A percentile compares a stretch with the other conserved stretches of the same genome.
These are phyloP conservation scores for Trichoderma oligosporum DNA, from an alignment of 2,329 filamentous ascomycete species.

Conservation along the genomic window DNA sequence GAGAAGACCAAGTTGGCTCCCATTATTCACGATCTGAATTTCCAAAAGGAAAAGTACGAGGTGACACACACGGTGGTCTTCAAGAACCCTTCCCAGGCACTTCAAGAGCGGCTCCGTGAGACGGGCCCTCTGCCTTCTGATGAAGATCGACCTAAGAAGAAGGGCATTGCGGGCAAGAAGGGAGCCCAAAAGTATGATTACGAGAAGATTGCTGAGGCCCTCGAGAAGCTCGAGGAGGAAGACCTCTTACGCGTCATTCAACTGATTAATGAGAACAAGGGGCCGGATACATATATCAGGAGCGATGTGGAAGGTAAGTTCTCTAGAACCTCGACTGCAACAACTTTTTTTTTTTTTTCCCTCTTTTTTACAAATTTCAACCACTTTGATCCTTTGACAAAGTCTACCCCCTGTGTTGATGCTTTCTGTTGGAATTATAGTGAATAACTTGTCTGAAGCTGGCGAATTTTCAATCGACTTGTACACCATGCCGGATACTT, in stretches of 20 bases:
- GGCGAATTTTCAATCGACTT: slow-evolving; percentile 98
- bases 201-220: slow-evolving; percentile 91
- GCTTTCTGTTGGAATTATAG: slow-evolving; percentile 32
- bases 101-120: slow-evolving; percentile 74
- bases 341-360: background rate
- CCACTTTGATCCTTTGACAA: slow-evolving; percentile 20
- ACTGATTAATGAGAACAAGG: slow-evolving; percentile 97
- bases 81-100: slow-evolving; percentile 86
- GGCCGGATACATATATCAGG: slow-evolving; percentile 88
- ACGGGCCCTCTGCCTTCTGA: slow-evolving; percentile 81
- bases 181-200: slow-evolving; percentile 74
- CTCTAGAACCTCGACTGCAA: background rate
- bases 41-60: slow-evolving; percentile 76
- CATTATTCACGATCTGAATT: slow-evolving; percentile 88
- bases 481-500: slow-evolving; percentile 86
- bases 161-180: slow-evolving; percentile 67
- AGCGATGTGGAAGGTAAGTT: slow-evolving; percentile 90
- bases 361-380: no score
- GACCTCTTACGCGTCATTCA: slow-evolving; percentile 93
- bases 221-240: slow-evolving; percentile 87
- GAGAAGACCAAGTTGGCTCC: slow-evolving; percentile 78
- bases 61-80: slow-evolving; percentile 76
- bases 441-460: slow-evolving; percentile 49
- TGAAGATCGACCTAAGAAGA: slow-evolving; percentile 59
- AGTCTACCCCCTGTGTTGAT: slow-evolving; percentile 29